Evolutionary conservation across 2,329 filamentous ascomycete genomes (phyloP).

Genomic region (Aspergillus cejpii): DNA sequence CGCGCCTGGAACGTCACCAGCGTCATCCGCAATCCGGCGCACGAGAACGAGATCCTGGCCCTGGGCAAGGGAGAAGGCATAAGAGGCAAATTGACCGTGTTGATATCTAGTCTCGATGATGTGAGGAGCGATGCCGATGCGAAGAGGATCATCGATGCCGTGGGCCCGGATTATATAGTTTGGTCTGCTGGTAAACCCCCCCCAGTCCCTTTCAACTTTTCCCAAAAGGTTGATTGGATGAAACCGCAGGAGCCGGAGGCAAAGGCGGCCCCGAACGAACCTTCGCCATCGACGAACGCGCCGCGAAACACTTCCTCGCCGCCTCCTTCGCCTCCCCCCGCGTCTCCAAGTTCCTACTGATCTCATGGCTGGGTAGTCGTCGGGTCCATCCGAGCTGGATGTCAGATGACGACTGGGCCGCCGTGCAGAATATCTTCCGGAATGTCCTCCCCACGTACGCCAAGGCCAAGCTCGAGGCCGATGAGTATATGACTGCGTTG

Average conservation of each 20-base stretch:
- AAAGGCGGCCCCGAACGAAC: conserved; percentile 48
- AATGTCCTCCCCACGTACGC: conserved; percentile 48
- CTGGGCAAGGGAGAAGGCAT: conserved; percentile 50
- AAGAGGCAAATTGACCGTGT: conserved; percentile 59
- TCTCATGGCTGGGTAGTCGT: conserved; percentile 50
- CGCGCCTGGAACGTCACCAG: conserved; percentile 72
- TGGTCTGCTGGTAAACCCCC: conserved; percentile 41
- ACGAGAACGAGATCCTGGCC: conserved; percentile 57
- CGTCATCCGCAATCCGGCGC: conserved; percentile 66
- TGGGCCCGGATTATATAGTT: conserved; percentile 42
- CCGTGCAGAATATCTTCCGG: conserved; percentile 43
- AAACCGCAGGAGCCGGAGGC: conserved; percentile 46
- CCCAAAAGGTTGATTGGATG: not conserved
- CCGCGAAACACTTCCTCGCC: conserved; percentile 50
- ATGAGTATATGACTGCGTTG: conserved; percentile 49
- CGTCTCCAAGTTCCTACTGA: conserved; percentile 50
- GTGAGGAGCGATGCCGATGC: conserved; percentile 59
- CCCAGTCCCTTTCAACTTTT: conserved; percentile 6
- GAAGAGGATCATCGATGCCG: conserved; percentile 49
- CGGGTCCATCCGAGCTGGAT: conserved; percentile 47
- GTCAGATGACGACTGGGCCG: conserved; percentile 43
- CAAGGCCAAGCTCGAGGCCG: conserved; percentile 50
- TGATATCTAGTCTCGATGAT: conserved; percentile 66
- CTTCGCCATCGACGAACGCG: conserved; percentile 48
- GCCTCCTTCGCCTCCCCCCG: conserved; percentile 42